Percentiles rank a stretch among this genome's conserved stretches.
Evolutionary conservation across 1,284 basidiomycete genomes (phyloP).

Genomic region (Cerioporus squamosus): DNA sequence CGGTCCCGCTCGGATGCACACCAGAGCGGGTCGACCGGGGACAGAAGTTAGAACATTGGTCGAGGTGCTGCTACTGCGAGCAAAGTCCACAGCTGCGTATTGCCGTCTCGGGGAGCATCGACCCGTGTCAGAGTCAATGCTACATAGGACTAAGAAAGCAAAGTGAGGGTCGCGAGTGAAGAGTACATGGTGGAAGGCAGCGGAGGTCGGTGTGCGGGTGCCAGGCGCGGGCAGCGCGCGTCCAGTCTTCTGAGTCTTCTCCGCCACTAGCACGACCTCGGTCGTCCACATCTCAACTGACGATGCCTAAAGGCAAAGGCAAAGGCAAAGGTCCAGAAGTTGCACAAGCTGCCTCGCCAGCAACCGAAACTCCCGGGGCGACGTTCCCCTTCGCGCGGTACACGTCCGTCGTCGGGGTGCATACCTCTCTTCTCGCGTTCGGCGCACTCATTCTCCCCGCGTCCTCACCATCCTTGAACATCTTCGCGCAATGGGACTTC

Average conservation of each 20-base stretch:
- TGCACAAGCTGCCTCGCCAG: neutral
- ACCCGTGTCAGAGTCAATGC: no score
- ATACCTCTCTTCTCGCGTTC: conserved; percentile 69
- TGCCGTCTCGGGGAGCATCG: no score
- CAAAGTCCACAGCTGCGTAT: no score
- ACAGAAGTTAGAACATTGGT: no score
- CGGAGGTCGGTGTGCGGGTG: neutral
- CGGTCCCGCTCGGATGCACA: no score
- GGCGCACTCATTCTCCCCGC: conserved; percentile 70
- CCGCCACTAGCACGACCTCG: neutral
- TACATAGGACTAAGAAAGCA: neutral
- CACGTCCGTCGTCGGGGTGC: conserved; percentile 75
- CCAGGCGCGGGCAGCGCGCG: neutral
- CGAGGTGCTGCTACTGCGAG: no score
- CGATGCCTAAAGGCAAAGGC: conserved; percentile 25
- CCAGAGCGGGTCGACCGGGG: no score
- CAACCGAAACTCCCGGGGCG: neutral
- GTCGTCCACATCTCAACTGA: neutral
- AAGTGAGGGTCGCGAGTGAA: neutral
- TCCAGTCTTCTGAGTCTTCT: neutral
- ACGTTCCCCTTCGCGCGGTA: conserved; percentile 58
- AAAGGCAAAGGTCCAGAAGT: conserved; percentile 3
- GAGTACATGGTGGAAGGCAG: neutral
- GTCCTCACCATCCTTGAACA: conserved; percentile 41
- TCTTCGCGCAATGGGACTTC: conserved; percentile 36